These are phyloP conservation scores for Melanogaster broomeanus DNA, from an alignment of 768 basidiomycete genomes.

Conservation along the genomic window DNA sequence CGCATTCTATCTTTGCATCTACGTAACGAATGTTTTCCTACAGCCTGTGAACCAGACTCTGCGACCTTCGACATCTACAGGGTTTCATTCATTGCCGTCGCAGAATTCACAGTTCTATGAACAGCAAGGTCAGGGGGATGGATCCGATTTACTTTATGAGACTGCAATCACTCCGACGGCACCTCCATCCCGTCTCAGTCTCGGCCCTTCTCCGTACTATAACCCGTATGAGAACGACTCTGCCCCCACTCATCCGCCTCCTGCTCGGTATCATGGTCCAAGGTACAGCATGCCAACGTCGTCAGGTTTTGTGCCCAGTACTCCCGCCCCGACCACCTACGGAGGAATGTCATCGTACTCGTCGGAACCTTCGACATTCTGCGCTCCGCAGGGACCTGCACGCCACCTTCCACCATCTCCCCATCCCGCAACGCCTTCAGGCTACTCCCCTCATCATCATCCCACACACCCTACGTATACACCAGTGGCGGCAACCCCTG, in stretches of 20 bases:
- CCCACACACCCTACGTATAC: constrained; percentile 12
- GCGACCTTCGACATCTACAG: constrained; percentile 37
- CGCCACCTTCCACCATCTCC: constrained; percentile 26
- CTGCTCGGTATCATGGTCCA: constrained; percentile 47
- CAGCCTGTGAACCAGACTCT: constrained; percentile 38
- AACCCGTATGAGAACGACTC: constrained; percentile 45
- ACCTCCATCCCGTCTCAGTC: constrained; percentile 34
- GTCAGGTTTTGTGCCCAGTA: constrained; percentile 60
- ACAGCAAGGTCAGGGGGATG: constrained; percentile 33
- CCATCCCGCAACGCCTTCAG: constrained; percentile 13
- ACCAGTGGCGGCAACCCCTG: constrained; percentile 8
- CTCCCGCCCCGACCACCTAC: constrained; percentile 39
- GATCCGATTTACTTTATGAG: constrained; percentile 40
- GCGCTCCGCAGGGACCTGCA: constrained; percentile 44
- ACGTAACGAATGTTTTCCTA: constrained; percentile 15
- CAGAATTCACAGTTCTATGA: constrained; percentile 42
- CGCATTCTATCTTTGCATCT: neutral
- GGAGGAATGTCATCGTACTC: constrained; percentile 36
- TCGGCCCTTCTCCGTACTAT: constrained; percentile 43
- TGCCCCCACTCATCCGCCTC: constrained; percentile 29
- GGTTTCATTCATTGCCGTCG: constrained; percentile 34
- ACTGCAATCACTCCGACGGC: constrained; percentile 38
- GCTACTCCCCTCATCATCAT: constrained; percentile 22
- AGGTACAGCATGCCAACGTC: constrained; percentile 70
- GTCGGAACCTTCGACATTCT: constrained; percentile 31